Percentiles rank a stretch among this genome's conserved stretches.
Evolutionary conservation across 306 rosid species (phyloP).

Genomic region (Bauhinia variegata): DNA sequence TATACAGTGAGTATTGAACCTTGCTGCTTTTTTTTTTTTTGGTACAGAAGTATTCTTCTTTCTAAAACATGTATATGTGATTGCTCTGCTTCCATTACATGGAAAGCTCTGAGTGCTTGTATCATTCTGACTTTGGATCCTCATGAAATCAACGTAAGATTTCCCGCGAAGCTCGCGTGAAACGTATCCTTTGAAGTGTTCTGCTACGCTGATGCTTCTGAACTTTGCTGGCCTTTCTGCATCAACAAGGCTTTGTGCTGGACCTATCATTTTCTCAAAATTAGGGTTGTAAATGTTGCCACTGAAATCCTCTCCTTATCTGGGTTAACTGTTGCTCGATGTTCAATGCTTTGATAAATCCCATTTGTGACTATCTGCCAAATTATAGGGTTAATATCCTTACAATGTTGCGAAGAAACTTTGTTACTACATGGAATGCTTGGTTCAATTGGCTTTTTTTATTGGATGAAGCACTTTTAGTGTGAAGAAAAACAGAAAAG

Average conservation of each 20-base stretch:
- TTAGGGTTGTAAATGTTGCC: slow-evolving; percentile 41
- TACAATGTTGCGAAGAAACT: too few species aligned
- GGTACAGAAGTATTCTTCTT: too few species aligned
- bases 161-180: slow-evolving; percentile 26
- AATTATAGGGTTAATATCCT: too few species aligned
- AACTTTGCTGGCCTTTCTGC: slow-evolving; percentile 39
- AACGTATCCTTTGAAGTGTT: slow-evolving; percentile 26
- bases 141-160: slow-evolving; percentile 41
- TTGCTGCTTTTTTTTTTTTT: too few species aligned
- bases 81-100: neutral
- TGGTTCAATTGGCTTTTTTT: too few species aligned
- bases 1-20: too few species aligned
- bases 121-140: slow-evolving; percentile 13
- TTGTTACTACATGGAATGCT: too few species aligned
- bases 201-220: slow-evolving; percentile 32
- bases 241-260: slow-evolving; percentile 40
- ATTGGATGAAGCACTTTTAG: too few species aligned
- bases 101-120: neutral
- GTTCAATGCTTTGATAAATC: slow-evolving; percentile 39
- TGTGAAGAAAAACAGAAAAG: too few species aligned
- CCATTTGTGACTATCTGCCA: slow-evolving; percentile 47
- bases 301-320: slow-evolving; percentile 42
- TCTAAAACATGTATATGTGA: too few species aligned
- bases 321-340: slow-evolving; percentile 39
- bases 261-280: slow-evolving; percentile 38